Percentiles rank a stretch among this genome's conserved stretches.
phyloP scores from a whole-genome alignment of 2,329 filamentous ascomycete species.

The Helicocarpus griseus region DNA sequence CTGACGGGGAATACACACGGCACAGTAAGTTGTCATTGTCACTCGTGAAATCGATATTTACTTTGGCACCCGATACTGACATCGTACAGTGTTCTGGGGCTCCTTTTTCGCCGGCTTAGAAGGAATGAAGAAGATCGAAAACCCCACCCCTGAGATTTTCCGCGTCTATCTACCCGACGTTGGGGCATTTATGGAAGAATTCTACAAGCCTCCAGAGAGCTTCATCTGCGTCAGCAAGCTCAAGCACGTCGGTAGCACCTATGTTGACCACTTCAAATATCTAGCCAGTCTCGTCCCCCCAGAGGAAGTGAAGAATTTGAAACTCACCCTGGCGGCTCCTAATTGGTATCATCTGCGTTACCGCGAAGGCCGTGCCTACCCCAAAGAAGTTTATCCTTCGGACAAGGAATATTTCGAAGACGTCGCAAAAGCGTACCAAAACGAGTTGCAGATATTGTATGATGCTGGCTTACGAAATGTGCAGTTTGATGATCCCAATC shows the following conservation, averaged over 20 bases:
- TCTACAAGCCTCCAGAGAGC: constrained; percentile 46
- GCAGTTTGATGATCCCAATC: constrained; percentile 59
- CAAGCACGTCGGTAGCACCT: constrained; percentile 47
- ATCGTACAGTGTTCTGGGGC: constrained; percentile 44
- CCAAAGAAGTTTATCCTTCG: constrained; percentile 45
- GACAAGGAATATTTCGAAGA: constrained; percentile 56
- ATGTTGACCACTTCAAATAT: constrained; percentile 49
- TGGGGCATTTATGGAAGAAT: constrained; percentile 51
- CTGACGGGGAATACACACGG: constrained; percentile 57
- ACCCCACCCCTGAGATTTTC: constrained; percentile 43
- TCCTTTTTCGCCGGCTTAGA: constrained; percentile 46
- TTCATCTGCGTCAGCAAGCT: constrained; percentile 51
- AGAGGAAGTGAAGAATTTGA: constrained; percentile 54
- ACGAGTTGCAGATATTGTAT: constrained; percentile 53
- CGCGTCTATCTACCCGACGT: constrained; percentile 52
- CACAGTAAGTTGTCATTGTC: too few relatives aligned
- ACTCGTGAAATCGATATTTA: too few relatives aligned
- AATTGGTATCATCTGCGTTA: constrained; percentile 61
- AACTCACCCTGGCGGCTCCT: constrained; percentile 58
- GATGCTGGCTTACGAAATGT: constrained; percentile 54
- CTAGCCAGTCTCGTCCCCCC: constrained; percentile 51
- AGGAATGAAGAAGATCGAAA: constrained; percentile 45
- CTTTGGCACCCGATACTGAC: not conserved
- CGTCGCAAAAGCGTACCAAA: constrained; percentile 56
- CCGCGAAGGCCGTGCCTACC: constrained; percentile 46